Evolutionary conservation across 805 yeast species (phyloP).

Genomic region (Saccharomyces paradoxus): DNA sequence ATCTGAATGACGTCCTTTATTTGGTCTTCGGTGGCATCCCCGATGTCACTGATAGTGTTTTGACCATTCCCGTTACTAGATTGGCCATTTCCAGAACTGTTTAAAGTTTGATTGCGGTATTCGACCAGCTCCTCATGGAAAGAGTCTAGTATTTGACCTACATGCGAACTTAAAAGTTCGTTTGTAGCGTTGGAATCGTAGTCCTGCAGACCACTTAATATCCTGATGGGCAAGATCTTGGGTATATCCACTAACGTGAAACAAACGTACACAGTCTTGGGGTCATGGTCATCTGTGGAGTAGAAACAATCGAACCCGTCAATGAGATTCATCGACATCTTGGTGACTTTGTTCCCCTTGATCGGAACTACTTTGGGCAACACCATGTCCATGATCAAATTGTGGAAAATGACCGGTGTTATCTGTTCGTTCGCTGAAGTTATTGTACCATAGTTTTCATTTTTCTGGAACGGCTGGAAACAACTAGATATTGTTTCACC

Average conservation of each 20-base stretch:
- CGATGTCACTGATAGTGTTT: constrained; percentile 3
- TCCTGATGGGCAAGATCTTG: constrained; percentile 27
- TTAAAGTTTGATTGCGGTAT: constrained; percentile 13
- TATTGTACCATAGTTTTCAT: constrained; percentile 3
- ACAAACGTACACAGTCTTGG: constrained; percentile 17
- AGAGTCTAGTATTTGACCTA: constrained; percentile 21
- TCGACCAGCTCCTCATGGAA: constrained; percentile 26
- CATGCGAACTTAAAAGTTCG: constrained; percentile 17
- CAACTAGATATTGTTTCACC: constrained; percentile 19
- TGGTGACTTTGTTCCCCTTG: constrained; percentile 29
- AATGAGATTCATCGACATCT: constrained; percentile 23
- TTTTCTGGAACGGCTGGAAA: constrained; percentile 12
- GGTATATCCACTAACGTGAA: constrained; percentile 22
- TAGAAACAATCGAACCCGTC: constrained; percentile 31
- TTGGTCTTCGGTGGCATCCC: constrained; percentile 24
- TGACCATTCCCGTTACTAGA: constrained; percentile 3
- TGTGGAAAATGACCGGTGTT: constrained; percentile 19
- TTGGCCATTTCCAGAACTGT: constrained; percentile 2
- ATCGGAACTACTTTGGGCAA: constrained; percentile 25
- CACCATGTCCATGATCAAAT: constrained; percentile 24
- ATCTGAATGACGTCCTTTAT: constrained; percentile 27
- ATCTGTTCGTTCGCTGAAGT: constrained; percentile 7
- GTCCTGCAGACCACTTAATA: constrained; percentile 25
- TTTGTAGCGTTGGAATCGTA: constrained; percentile 16
- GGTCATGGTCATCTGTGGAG: constrained; percentile 16